A percentile compares a stretch with the other conserved stretches of the same genome.
These are phyloP conservation scores for Bryoglossum gracile DNA, from an alignment of 495 filamentous ascomycete genomes.

Conservation along the genomic window DNA sequence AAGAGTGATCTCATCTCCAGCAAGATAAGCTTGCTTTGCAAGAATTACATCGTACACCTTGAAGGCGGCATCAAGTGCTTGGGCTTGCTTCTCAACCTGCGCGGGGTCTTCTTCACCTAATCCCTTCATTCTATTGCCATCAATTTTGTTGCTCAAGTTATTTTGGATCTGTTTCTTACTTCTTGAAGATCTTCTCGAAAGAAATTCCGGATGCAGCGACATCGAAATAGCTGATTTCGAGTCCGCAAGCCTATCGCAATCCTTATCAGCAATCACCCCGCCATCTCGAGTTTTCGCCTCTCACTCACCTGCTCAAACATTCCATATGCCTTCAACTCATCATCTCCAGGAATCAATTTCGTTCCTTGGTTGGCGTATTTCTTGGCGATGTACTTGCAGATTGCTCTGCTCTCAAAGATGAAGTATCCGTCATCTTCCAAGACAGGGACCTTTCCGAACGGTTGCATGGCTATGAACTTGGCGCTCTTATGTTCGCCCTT, in stretches of 20 bases:
- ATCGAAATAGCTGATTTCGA: conserved; percentile 24
- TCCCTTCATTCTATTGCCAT: conserved; percentile 17
- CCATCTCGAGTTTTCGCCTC: not conserved
- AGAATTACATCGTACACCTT: conserved; percentile 25
- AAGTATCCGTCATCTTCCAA: conserved; percentile 28
- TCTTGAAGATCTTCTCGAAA: conserved; percentile 24
- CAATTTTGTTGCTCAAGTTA: conserved; percentile 1
- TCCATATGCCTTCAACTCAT: conserved; percentile 21
- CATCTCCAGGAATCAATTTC: conserved; percentile 22
- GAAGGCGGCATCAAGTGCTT: conserved; percentile 17
- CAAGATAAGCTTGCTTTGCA: conserved; percentile 27
- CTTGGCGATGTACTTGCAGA: conserved; percentile 26
- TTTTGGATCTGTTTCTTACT: conserved; percentile 8
- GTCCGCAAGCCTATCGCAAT: conserved; percentile 18
- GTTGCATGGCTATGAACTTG: conserved; percentile 14
- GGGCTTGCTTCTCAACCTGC: conserved; percentile 12
- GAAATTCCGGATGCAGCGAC: conserved; percentile 14
- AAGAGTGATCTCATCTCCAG: conserved; percentile 26
- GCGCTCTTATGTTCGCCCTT: conserved; percentile 11
- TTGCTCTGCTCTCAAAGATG: conserved; percentile 28
- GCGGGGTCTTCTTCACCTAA: conserved; percentile 20
- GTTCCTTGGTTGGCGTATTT: conserved; percentile 19
- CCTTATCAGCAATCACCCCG: not conserved
- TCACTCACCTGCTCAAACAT: conserved; percentile 23
- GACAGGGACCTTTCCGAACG: conserved; percentile 27